Conservation (phyloP, 176 grass and related monocot species). For the Aegilops tauschii region DNA sequence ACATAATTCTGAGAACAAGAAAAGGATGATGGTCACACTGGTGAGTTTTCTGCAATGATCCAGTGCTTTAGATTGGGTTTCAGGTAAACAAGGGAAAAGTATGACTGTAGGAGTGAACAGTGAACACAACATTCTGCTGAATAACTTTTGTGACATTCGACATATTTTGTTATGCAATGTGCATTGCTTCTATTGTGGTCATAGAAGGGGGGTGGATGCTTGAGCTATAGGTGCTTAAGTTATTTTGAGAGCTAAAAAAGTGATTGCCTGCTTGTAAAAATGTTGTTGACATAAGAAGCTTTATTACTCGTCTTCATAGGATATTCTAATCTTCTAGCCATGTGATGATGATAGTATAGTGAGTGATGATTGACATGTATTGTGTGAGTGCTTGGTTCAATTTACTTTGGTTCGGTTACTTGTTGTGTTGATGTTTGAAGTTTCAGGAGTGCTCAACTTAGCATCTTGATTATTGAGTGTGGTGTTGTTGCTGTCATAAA, state of each 20-base stretch:
- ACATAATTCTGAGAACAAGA: conserved; percentile 1
- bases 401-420: background rate
- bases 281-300: background rate
- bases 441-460: background rate
- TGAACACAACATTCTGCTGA: background rate
- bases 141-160: background rate
- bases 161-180: background rate
- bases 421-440: background rate
- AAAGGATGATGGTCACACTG: background rate
- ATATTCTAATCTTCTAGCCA: background rate
- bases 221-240: conserved; percentile 11
- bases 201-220: background rate
- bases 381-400: background rate
- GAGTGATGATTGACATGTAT: background rate
- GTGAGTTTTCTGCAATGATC: background rate
- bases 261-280: background rate
- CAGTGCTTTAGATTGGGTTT: background rate
- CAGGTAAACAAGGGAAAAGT: background rate
- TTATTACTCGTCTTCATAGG: background rate
- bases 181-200: background rate
- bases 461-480: background rate
- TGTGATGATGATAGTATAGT: background rate
- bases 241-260: background rate
- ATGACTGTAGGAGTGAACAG: background rate
- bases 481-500: background rate